These are phyloP conservation scores for Phytophthora aleatoria DNA, from an alignment of 352 stramenopile genomes.

Conservation along the genomic window DNA sequence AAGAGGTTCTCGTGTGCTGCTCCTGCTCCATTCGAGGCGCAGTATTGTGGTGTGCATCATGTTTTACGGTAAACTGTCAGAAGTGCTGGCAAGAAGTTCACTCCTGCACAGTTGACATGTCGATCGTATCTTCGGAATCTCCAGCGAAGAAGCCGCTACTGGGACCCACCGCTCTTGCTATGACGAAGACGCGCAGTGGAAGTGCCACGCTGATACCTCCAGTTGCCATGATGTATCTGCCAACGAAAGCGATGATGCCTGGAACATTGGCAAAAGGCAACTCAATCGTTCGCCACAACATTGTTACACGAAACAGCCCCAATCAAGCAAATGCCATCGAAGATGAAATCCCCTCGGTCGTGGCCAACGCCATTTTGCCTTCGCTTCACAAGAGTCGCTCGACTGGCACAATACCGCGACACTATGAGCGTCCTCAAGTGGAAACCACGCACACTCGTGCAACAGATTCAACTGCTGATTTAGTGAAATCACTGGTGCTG, in stretches of 20 bases:
- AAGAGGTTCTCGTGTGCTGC: slow-evolving; percentile 52
- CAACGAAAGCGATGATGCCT: slow-evolving; percentile 42
- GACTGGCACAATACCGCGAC: slow-evolving; percentile 2
- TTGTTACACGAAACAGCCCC: background rate
- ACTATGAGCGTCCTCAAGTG: slow-evolving; percentile 1
- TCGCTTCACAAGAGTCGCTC: slow-evolving; percentile 22
- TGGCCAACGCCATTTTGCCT: slow-evolving; percentile 27
- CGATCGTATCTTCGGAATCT: slow-evolving; percentile 8
- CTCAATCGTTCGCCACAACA: background rate
- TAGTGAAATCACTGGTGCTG: slow-evolving; percentile 12
- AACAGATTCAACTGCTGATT: slow-evolving; percentile 16
- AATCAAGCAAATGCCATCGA: slow-evolving; percentile 14
- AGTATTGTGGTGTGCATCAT: slow-evolving; percentile 65
- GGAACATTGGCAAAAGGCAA: slow-evolving; percentile 36
- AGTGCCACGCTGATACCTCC: slow-evolving; percentile 17
- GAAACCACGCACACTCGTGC: background rate
- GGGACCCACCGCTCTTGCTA: slow-evolving; percentile 35
- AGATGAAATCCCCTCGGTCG: slow-evolving; percentile 6
- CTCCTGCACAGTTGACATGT: slow-evolving; percentile 49
- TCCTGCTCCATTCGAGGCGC: slow-evolving; percentile 38
- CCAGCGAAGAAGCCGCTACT: slow-evolving; percentile 15
- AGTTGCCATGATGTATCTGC: slow-evolving; percentile 62
- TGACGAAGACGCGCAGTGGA: slow-evolving; percentile 23
- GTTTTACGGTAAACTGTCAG: slow-evolving; percentile 62
- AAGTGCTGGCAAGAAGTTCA: slow-evolving; percentile 60